phyloP scores from a whole-genome alignment of 2,329 filamentous ascomycete genomes.

The Apiospora phragmitis region DNA sequence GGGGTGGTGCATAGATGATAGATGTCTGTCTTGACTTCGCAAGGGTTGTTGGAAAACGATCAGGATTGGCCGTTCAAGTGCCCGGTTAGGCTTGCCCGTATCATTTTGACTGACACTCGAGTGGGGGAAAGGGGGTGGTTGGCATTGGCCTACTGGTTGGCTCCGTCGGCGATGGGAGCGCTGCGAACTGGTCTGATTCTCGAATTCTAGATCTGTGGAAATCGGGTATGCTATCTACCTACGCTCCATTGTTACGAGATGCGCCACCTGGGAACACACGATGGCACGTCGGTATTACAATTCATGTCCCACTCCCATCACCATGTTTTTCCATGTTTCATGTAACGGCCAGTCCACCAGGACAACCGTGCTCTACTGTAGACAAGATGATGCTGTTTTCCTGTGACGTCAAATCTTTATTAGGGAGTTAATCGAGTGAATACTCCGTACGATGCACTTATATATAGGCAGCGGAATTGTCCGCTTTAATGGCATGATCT shows the following conservation, averaged over 20 bases:
- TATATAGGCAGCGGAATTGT: not conserved
- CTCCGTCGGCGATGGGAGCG: not conserved
- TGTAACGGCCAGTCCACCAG: not conserved
- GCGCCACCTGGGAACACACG: not conserved
- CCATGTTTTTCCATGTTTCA: not conserved
- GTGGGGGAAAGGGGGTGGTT: not conserved
- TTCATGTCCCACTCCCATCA: not conserved
- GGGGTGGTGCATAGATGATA: not conserved
- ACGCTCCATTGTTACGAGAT: not conserved
- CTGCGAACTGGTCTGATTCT: not conserved
- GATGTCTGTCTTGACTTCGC: not conserved
- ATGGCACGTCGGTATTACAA: not conserved
- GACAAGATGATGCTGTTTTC: not conserved
- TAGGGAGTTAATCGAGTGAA: not conserved
- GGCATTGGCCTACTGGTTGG: no score
- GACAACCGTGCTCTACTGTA: not conserved
- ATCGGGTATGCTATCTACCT: not conserved
- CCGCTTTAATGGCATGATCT: not conserved
- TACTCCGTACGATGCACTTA: not conserved
- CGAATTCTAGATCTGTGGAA: not conserved
- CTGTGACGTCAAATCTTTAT: not conserved
- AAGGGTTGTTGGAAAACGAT: not conserved
- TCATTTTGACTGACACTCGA: slow-evolving; percentile 1
- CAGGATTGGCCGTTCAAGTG: not conserved
- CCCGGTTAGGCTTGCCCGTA: not conserved